Evolutionary conservation across 2,329 filamentous ascomycete species (phyloP), one percentile per base, ranked within the genome.

Genomic region (Aspergillus carbonarius): DNA sequence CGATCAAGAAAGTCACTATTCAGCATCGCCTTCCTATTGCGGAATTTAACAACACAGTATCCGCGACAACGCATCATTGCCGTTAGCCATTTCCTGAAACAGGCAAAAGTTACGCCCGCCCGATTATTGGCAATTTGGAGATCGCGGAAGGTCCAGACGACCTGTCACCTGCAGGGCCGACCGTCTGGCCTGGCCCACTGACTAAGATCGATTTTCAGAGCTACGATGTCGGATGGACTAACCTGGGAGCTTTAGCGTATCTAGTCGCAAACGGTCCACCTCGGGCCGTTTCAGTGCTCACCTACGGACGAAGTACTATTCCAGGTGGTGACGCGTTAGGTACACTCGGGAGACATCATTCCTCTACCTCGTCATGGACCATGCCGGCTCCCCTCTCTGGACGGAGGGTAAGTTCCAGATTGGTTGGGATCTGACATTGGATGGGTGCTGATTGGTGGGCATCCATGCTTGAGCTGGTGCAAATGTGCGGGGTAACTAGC

Each of bases 171-270:
- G 51, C 42, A 58, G 55, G 20, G 37, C 46, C 49, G 32, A 8
- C 18, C 32, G 46, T 58, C 60, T 60, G 53, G 60, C 55, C 60
- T 39, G 42, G 49, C 61, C 63, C 47, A 60, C 35, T 63, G 58
- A 65, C 57, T 60, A 65, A 61, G 44, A 55, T 20, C 10, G 48
- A n/a, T 35, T 35, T 17, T 37, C n/a, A n/a, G 42, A 15, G 20
- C 13, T 20, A 25, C 6, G 23, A 25, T 51, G 17, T 37, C 37
- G 37, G 37, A 32, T 53, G 20, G 18, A 12, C 37, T 54, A 44
- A 32, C 25, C 44, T 30, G 25, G 23, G 30, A 32, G 7, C 15
- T 3, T 17, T 48, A 17, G 44, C 44, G n/a, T 17, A n/a, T 9
- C 5, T 32, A 10, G 30, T 32, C 17, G 44, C 23, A 47, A 25